These are phyloP conservation scores for Giardia muris DNA, from an alignment of 208 protist genomes.

Conservation along the genomic window DNA sequence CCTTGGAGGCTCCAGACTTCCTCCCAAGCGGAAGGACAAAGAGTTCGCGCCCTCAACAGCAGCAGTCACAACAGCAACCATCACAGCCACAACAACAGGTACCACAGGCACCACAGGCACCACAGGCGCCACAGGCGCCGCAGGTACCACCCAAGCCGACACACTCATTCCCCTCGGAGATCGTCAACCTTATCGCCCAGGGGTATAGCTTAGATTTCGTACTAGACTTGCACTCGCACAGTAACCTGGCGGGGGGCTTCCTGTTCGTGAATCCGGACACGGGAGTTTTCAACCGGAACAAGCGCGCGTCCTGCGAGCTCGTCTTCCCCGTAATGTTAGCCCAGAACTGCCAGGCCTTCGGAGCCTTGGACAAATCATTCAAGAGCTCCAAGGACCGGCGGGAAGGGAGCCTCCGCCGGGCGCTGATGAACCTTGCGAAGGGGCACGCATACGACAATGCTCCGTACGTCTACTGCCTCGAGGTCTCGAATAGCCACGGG, in stretches of 20 bases:
- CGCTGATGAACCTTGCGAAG: not conserved
- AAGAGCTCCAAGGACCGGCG: not conserved
- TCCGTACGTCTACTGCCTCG: slow-evolving; percentile 19
- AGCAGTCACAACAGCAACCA: not conserved
- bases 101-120: not conserved
- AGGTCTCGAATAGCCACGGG: slow-evolving; percentile 9
- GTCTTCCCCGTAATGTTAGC: slow-evolving; percentile 9
- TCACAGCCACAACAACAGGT: not conserved
- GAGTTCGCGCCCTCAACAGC: not conserved
- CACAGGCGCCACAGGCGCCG: not conserved
- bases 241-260: not conserved
- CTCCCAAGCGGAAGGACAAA: not conserved
- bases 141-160: not conserved
- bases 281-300: not conserved
- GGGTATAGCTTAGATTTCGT: not conserved
- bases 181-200: not conserved
- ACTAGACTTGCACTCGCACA: slow-evolving; percentile 18
- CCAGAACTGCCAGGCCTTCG: slow-evolving; percentile 13
- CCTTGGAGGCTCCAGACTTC: too few relatives aligned
- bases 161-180: not conserved
- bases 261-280: slow-evolving; percentile 20
- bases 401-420: slow-evolving; percentile 11
- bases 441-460: not conserved
- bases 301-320: not conserved
- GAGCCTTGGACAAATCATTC: not conserved